These are phyloP conservation scores for Globisporangium okanoganense DNA, from an alignment of 352 stramenopile species.

Conservation along the genomic window DNA sequence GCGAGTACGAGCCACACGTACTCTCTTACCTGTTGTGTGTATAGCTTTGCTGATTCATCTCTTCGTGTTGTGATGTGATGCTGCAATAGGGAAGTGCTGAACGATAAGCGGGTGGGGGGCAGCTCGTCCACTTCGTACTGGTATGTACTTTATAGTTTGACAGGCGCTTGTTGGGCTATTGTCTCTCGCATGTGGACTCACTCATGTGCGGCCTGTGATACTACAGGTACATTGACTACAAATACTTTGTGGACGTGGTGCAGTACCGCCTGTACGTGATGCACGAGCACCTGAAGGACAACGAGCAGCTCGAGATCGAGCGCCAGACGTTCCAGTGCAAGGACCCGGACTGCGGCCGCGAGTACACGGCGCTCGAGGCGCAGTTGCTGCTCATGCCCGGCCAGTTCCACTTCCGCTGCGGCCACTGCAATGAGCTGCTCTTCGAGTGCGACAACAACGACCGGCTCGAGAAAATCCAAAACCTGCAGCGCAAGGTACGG, in stretches of 20 bases:
- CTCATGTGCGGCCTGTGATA: too few species aligned
- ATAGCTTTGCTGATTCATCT: neutral
- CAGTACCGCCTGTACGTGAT: conserved; percentile 87
- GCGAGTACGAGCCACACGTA: conserved; percentile 48
- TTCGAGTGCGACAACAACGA: conserved; percentile 89
- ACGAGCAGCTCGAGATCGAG: conserved; percentile 84
- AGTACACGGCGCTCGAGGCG: conserved; percentile 85
- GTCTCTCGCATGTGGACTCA: too few species aligned
- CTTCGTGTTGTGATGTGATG: neutral
- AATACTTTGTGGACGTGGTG: conserved; percentile 89
- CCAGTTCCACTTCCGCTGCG: conserved; percentile 82
- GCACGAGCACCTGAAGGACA: conserved; percentile 83
- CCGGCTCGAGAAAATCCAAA: conserved; percentile 64
- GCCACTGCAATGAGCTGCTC: conserved; percentile 83
- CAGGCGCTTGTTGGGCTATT: neutral
- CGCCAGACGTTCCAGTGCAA: conserved; percentile 86
- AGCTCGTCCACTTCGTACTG: conserved; percentile 87
- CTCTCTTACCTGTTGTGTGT: neutral
- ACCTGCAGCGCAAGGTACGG: conserved; percentile 68
- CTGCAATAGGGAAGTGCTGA: conserved; percentile 66
- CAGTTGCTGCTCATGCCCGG: conserved; percentile 79
- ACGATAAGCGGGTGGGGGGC: conserved; percentile 81
- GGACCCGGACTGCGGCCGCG: conserved; percentile 75
- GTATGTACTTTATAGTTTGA: conserved; percentile 17
- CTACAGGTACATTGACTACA: conserved; percentile 91